Evolutionary conservation across 768 basidiomycete species (phyloP), one percentile per base, ranked within the genome.

Genomic region (Boletus rubroflammeus): DNA sequence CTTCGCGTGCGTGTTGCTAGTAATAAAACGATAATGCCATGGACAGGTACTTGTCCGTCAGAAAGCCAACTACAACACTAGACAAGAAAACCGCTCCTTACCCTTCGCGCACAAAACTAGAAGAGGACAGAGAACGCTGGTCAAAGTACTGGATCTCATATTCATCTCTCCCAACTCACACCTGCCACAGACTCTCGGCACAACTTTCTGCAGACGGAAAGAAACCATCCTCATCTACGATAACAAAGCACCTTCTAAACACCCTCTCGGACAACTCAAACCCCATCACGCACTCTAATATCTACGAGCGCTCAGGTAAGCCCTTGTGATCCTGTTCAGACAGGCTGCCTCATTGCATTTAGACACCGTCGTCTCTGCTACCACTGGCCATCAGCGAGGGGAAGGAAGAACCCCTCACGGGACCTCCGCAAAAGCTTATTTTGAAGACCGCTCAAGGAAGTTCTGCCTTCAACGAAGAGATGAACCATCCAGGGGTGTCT

Each of bases 221-320:
- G 47, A 72, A 69, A 49, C 69, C 75, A 5, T 78, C 79, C 19
- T 63, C 72, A 0, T 60, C 74, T 29, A 69, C 72, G n/a, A 63
- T 88, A 36, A 88, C 82, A 13, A 82, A 75, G 50, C 77, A 82
- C 50, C 69, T 92, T 14, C 66, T 92, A 39, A 76, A 71, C 28
- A 88, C 84, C 0, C 75, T 93, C 42, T 67, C 76, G 15, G 78
- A 87, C 56, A 73, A 77, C 49, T 78, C 80, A 10, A 93, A 93
- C 66, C 91, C 91, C 1, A 89, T 93, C 47, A 90, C 89, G 1
- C 84, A 88, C 61, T 84, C 85, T 1, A 80, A 86, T 64, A 79
- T 82, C 55, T 73, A 72, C 48, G 73, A 83, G 39, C 81, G 85
- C 54, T 76, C 85, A 65, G 85, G 88, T 84, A 44, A 46, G 76